Conservation (phyloP, 1,284 basidiomycete species). For the Cystobasidium pallidum region DNA sequence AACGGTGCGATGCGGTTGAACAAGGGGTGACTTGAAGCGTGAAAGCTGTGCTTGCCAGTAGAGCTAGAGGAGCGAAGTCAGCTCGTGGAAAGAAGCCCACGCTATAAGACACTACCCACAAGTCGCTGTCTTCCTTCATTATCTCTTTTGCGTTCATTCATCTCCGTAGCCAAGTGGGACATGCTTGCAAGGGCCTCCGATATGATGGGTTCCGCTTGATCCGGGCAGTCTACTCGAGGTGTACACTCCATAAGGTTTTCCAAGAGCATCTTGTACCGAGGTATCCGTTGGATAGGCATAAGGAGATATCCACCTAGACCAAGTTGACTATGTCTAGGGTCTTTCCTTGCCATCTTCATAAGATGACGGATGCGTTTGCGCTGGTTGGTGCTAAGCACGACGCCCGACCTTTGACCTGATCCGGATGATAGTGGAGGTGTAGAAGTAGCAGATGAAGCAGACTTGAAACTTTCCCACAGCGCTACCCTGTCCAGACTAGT, state of each 20-base stretch:
- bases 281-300: slow-evolving; percentile 93
- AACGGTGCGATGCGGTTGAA: slow-evolving; percentile 89
- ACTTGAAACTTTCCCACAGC: slow-evolving; percentile 68
- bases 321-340: slow-evolving; percentile 86
- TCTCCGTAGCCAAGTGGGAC: slow-evolving; percentile 79
- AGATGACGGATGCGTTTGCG: slow-evolving; percentile 49
- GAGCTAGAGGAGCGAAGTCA: slow-evolving; percentile 32
- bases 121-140: slow-evolving; percentile 84
- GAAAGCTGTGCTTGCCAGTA: slow-evolving; percentile 83
- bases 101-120: slow-evolving; percentile 62
- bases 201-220: slow-evolving; percentile 61
- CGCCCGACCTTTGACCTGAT: slow-evolving; percentile 56
- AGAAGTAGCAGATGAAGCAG: background rate
- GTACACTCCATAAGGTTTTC: slow-evolving; percentile 48
- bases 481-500: slow-evolving; percentile 82
- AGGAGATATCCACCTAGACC: slow-evolving; percentile 93
- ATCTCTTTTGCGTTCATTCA: slow-evolving; percentile 96
- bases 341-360: slow-evolving; percentile 55
- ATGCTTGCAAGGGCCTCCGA: slow-evolving; percentile 84
- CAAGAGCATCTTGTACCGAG: slow-evolving; percentile 82
- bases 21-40: slow-evolving; percentile 89
- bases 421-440: slow-evolving; percentile 54
- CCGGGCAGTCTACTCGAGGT: slow-evolving; percentile 26
- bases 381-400: slow-evolving; percentile 39
- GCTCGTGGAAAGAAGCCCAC: slow-evolving; percentile 9